Evolutionary conservation across 208 protist species (phyloP).

Genomic region (Paratrypanosoma confusum): DNA sequence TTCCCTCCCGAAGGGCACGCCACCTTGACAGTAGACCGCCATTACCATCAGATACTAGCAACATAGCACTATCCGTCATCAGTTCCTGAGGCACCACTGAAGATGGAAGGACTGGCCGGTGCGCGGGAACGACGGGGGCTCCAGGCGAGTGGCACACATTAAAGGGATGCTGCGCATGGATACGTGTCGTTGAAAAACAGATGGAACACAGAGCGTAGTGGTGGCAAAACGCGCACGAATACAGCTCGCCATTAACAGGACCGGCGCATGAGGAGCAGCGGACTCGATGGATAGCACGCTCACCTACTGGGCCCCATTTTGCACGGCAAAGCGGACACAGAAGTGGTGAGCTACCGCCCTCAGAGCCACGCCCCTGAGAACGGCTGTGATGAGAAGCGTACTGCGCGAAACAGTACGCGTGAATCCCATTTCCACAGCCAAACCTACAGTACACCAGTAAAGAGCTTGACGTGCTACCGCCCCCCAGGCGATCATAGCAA

Average conservation of each 20-base stretch:
- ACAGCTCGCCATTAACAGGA: slow-evolving; percentile 15
- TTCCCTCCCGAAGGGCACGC: slow-evolving; percentile 10
- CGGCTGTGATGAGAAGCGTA: slow-evolving; percentile 13
- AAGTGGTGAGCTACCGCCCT: background rate
- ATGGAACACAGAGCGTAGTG: slow-evolving; percentile 23
- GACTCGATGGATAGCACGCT: slow-evolving; percentile 6
- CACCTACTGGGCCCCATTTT: slow-evolving; percentile 13
- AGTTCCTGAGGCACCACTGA: background rate
- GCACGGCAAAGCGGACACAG: slow-evolving; percentile 15
- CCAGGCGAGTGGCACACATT: background rate
- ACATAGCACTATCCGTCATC: background rate
- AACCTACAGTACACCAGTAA: slow-evolving; percentile 19
- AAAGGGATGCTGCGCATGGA: slow-evolving; percentile 40
- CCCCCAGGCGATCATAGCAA: slow-evolving; percentile 18
- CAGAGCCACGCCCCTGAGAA: background rate
- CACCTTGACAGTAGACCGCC: background rate
- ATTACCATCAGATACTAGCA: background rate
- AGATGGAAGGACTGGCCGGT: background rate
- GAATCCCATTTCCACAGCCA: slow-evolving; percentile 17
- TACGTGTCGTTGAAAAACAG: slow-evolving; percentile 22
- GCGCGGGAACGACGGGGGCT: background rate
- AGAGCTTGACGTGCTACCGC: slow-evolving; percentile 3
- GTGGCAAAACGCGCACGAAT: slow-evolving; percentile 39
- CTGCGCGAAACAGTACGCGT: slow-evolving; percentile 11
- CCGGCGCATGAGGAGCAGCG: slow-evolving; percentile 19